A percentile compares a stretch with the other conserved stretches of the same genome.
These are phyloP conservation scores for Eucalyptus leucophloia DNA, from an alignment of 345 rosid genomes.

Conservation along the genomic window DNA sequence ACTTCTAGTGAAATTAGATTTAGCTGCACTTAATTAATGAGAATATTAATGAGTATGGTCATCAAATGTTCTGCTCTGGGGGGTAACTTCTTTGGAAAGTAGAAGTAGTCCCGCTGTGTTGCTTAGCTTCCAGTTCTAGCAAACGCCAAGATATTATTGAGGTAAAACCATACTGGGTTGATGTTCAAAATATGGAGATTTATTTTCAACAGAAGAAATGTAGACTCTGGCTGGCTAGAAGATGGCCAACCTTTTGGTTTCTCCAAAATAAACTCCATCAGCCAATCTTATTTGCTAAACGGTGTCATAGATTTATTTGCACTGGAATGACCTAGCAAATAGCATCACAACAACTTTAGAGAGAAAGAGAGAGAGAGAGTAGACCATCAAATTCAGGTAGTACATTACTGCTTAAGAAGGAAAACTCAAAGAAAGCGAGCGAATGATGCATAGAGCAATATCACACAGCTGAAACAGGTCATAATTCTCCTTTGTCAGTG, in stretches of 20 bases:
- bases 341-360: not conserved
- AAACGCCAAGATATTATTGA: not conserved
- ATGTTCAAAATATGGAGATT: not conserved
- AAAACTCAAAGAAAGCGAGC: not conserved
- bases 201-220: not conserved
- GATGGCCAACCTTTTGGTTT: not conserved
- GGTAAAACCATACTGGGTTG: not conserved
- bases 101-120: not conserved
- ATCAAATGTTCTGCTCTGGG: not conserved
- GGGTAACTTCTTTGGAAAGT: not conserved
- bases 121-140: not conserved
- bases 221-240: not conserved
- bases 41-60: not conserved
- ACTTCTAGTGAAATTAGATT: not conserved
- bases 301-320: not conserved
- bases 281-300: not conserved
- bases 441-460: constrained; percentile 33
- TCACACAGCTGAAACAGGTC: constrained; percentile 35
- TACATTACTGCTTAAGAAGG: not conserved
- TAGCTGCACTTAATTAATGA: not conserved
- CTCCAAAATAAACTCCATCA: not conserved
- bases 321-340: not conserved
- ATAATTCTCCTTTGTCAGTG: constrained; percentile 27
- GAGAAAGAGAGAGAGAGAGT: not conserved
- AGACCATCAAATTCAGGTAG: not conserved